Conservation (phyloP, 352 stramenopile genomes). For the Pythium chondricola region DNA sequence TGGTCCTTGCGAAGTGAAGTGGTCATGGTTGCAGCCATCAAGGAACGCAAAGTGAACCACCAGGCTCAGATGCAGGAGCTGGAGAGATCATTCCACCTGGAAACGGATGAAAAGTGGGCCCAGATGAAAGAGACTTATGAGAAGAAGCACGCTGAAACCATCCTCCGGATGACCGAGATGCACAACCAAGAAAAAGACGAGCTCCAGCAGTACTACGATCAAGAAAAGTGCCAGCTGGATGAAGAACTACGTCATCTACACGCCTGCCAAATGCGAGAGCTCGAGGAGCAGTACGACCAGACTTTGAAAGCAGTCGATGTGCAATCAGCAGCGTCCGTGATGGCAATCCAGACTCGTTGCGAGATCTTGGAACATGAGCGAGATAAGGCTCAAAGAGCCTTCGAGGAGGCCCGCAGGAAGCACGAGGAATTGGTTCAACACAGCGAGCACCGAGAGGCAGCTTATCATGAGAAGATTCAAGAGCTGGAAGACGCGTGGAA, state of each 20-base stretch:
- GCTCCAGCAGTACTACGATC: conserved; percentile 41
- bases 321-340: conserved; percentile 11
- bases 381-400: conserved; percentile 8
- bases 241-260: conserved; percentile 35
- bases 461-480: neutral
- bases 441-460: conserved; percentile 1
- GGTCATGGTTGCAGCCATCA: neutral
- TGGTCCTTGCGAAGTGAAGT: conserved; percentile 3
- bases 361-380: conserved; percentile 18
- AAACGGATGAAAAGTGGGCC: conserved; percentile 58
- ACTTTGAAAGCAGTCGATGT: conserved; percentile 18
- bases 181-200: conserved; percentile 48
- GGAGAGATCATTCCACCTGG: conserved; percentile 34
- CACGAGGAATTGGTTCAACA: conserved; percentile 10
- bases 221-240: conserved; percentile 50
- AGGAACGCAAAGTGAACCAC: conserved; percentile 7
- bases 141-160: conserved; percentile 37
- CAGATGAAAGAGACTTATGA: conserved; percentile 55
- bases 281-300: conserved; percentile 21
- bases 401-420: conserved; percentile 3
- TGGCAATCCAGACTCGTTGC: conserved; percentile 11
- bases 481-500: conserved; percentile 6
- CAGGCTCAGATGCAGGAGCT: conserved; percentile 22
- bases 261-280: conserved; percentile 20
- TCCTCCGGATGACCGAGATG: conserved; percentile 33